phyloP scores from a whole-genome alignment of 1,139 yeast genomes.

The Zygosaccharomyces sapae region DNA sequence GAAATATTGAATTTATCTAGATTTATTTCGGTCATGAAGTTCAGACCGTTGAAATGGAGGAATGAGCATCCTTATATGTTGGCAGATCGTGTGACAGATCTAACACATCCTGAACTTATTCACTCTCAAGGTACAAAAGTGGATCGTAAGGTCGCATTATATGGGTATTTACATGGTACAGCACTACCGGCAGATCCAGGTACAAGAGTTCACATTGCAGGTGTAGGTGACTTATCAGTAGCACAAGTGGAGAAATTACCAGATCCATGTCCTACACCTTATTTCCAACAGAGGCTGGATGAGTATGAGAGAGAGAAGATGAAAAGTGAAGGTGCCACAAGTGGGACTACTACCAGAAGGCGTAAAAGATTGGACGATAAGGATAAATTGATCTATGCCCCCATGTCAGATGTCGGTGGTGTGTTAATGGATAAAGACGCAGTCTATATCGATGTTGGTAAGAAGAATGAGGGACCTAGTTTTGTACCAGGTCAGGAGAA shows the following conservation, averaged over 20 bases:
- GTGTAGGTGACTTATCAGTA: constrained; percentile 84
- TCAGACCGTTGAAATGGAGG: constrained; percentile 97
- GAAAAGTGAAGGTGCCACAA: constrained; percentile 43
- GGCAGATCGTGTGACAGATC: constrained; percentile 90
- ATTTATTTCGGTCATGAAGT: constrained; percentile 94
- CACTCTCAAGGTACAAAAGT: constrained; percentile 69
- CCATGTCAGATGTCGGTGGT: constrained; percentile 99
- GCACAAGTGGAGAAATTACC: constrained; percentile 81
- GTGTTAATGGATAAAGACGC: constrained; percentile 96
- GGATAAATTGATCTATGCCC: constrained; percentile 92
- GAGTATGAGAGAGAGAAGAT: constrained; percentile 65
- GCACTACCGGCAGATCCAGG: constrained; percentile 63
- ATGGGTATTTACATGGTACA: constrained; percentile 94
- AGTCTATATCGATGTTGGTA: constrained; percentile 88
- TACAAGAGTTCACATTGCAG: constrained; percentile 89
- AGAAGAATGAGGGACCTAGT: constrained; percentile 40
- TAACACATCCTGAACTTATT: constrained; percentile 84
- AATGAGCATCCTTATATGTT: constrained; percentile 94
- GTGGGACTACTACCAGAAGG: constrained; percentile 61
- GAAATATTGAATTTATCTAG: constrained; percentile 89
- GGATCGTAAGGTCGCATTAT: constrained; percentile 85
- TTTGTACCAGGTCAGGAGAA: constrained; percentile 67
- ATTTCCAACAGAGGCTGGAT: constrained; percentile 77
- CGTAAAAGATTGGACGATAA: constrained; percentile 90
- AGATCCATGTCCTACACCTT: constrained; percentile 99